Conservation (phyloP, 1,284 basidiomycete species). For the Agroathelia rolfsii region DNA sequence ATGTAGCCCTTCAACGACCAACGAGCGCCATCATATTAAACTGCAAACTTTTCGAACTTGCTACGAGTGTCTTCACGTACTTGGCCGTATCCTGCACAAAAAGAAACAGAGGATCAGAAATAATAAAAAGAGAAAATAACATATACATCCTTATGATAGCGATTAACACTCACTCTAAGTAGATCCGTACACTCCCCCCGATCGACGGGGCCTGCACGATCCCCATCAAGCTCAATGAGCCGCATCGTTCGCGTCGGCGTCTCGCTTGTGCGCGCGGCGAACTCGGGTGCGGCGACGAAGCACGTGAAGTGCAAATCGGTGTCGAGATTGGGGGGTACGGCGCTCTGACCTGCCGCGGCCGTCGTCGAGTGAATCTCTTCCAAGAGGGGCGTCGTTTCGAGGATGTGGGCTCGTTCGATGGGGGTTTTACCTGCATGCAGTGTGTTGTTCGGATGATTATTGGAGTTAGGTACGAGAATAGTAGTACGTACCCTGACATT, state of each 20-base stretch:
- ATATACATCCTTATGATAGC: conserved; percentile 6
- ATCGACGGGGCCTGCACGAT: conserved; percentile 68
- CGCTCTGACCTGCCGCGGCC: conserved; percentile 62
- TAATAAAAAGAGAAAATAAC: conserved; percentile 1
- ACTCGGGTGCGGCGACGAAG: conserved; percentile 61
- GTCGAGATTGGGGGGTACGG: conserved; percentile 39
- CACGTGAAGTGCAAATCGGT: conserved; percentile 80
- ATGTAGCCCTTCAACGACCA: too few species aligned
- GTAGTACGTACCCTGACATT: conserved; percentile 41
- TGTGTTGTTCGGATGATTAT: conserved; percentile 12
- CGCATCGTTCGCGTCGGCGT: conserved; percentile 26
- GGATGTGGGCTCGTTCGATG: conserved; percentile 60
- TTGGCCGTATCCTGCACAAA: conserved; percentile 55
- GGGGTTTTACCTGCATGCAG: conserved; percentile 51
- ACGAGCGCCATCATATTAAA: conserved; percentile 50
- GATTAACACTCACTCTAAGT: conserved; percentile 39
- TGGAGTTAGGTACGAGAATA: too few species aligned
- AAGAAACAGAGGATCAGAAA: too few species aligned
- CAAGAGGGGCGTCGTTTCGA: conserved; percentile 71
- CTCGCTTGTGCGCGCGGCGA: conserved; percentile 21
- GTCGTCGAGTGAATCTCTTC: conserved; percentile 63
- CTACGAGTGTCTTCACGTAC: conserved; percentile 53
- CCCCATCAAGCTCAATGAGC: conserved; percentile 77
- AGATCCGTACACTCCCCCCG: conserved; percentile 57
- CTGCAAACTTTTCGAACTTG: conserved; percentile 39